Percentiles rank a stretch among this genome's conserved stretches.
Evolutionary conservation across 2,329 filamentous ascomycete species (phyloP).

Genomic region (Epichloe gansuensis): DNA sequence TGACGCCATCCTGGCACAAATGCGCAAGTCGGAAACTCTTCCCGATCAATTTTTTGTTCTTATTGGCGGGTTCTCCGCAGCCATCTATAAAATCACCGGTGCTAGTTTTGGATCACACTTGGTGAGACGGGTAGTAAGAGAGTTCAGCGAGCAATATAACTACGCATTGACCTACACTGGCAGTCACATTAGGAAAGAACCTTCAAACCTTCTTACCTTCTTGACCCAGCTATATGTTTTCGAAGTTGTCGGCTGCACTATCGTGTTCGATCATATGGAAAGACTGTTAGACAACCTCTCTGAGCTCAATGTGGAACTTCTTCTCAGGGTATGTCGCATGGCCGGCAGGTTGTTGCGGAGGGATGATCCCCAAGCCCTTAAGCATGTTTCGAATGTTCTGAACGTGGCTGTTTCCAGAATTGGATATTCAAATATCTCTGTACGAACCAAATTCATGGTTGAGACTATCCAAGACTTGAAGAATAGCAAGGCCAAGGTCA

Average conservation of each 20-base stretch:
- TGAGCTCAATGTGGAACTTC: conserved; percentile 77
- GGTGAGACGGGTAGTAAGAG: conserved; percentile 62
- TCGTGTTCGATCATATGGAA: conserved; percentile 86
- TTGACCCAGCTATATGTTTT: conserved; percentile 86
- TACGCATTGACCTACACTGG: conserved; percentile 24
- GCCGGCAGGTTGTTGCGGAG: conserved; percentile 72
- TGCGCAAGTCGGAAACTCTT: conserved; percentile 64
- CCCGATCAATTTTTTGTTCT: conserved; percentile 85
- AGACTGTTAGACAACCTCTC: conserved; percentile 61
- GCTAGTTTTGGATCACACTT: conserved; percentile 83
- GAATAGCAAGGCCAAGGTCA: conserved; percentile 79
- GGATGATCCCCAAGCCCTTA: conserved; percentile 78
- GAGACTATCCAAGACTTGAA: conserved; percentile 91
- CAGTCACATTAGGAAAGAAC: conserved; percentile 28
- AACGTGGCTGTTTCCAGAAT: conserved; percentile 56
- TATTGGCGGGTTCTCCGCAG: conserved; percentile 78
- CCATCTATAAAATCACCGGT: conserved; percentile 75
- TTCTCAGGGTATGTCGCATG: conserved; percentile 71
- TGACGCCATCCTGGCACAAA: conserved; percentile 63
- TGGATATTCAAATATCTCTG: conserved; percentile 60
- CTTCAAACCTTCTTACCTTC: conserved; percentile 66
- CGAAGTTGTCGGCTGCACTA: conserved; percentile 66
- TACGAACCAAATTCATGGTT: conserved; percentile 93
- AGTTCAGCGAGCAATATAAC: conserved; percentile 56
- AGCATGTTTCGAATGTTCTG: conserved; percentile 73